A percentile compares a stretch with the other conserved stretches of the same genome.
phyloP scores from a whole-genome alignment of 1,139 yeast species.

The Candida gigantensis region DNA sequence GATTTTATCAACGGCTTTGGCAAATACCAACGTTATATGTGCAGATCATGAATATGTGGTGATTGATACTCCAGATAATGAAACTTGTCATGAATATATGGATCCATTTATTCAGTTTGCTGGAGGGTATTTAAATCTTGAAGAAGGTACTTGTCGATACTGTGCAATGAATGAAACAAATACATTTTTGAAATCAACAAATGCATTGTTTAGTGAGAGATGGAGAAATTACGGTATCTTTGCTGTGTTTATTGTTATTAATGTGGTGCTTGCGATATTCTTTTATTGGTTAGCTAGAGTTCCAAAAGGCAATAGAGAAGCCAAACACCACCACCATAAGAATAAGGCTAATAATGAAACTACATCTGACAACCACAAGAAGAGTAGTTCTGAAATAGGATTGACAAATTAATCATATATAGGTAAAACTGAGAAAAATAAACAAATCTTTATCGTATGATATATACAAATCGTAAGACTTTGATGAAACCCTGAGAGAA shows the following conservation, averaged over 20 bases:
- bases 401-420: too few species aligned
- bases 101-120: conserved; percentile 38
- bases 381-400: too few species aligned
- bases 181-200: conserved; percentile 45
- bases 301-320: conserved; percentile 45
- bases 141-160: conserved; percentile 41
- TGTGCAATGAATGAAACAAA: conserved; percentile 55
- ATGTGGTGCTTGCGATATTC: conserved; percentile 50
- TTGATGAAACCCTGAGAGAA: too few species aligned
- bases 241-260: conserved; percentile 46
- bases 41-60: conserved; percentile 24
- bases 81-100: conserved; percentile 58
- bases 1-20: conserved; percentile 26
- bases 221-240: conserved; percentile 75
- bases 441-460: too few species aligned
- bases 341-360: too few species aligned
- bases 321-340: conserved; percentile 14
- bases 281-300: conserved; percentile 77
- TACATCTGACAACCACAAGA: too few species aligned
- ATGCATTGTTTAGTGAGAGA: conserved; percentile 46
- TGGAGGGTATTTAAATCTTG: conserved; percentile 54
- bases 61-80: conserved; percentile 42
- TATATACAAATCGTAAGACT: too few species aligned
- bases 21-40: conserved; percentile 26
- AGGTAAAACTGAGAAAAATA: too few species aligned